Conservation (phyloP, 257 asterid genomes). For the Mitragyna speciosa region DNA sequence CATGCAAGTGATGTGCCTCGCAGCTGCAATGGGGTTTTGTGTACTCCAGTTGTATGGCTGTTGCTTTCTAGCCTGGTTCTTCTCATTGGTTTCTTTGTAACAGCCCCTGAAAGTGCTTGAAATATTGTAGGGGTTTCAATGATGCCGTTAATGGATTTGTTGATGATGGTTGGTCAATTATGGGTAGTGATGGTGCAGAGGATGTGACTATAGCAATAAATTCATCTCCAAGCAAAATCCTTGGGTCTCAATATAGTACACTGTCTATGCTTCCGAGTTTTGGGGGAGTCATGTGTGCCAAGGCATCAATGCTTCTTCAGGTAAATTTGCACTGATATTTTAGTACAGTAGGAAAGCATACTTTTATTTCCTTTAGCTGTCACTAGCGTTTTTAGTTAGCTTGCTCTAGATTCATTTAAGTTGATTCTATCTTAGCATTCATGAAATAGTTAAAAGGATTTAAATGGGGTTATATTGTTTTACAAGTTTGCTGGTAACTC, state of each 20-base stretch:
- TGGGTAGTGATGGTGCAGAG: constrained; percentile 83
- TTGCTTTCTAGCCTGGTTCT: not conserved
- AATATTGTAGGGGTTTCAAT: constrained; percentile 70
- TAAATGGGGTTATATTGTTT: too few species aligned
- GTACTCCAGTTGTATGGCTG: not conserved
- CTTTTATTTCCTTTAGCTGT: not conserved
- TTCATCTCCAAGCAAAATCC: constrained; percentile 73
- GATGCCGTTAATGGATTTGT: constrained; percentile 94
- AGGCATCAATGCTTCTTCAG: constrained; percentile 98
- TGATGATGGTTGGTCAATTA: constrained; percentile 94
- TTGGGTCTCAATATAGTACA: constrained; percentile 63
- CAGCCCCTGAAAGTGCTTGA: not conserved
- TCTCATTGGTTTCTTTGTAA: not conserved
- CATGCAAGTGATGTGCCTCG: not conserved
- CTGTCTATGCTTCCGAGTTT: constrained; percentile 69
- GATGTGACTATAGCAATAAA: constrained; percentile 81
- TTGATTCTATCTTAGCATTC: too few species aligned
- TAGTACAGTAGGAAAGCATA: not conserved
- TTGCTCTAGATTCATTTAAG: not conserved
- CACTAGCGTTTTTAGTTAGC: not conserved
- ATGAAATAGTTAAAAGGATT: too few species aligned
- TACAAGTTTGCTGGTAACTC: constrained; percentile 1
- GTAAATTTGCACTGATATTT: constrained; percentile 25
- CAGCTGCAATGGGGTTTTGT: not conserved
- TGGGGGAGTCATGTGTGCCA: constrained; percentile 91